phyloP scores from a whole-genome alignment of 208 protist species.

The Herpetomonas muscarum region DNA sequence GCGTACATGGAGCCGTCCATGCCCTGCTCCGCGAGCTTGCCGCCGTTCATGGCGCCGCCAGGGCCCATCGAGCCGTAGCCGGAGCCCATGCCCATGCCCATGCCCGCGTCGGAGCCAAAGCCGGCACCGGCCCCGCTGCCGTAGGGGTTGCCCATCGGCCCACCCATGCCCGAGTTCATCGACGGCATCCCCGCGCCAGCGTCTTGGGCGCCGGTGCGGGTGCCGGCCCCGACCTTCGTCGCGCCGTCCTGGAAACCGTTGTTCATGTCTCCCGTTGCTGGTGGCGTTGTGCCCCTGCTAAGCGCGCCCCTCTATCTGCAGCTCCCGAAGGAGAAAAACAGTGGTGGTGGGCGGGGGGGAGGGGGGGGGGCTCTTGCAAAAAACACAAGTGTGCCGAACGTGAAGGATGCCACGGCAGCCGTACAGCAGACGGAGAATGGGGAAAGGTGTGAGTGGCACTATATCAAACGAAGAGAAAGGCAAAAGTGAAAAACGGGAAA shows the following conservation, averaged over 20 bases:
- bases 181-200: background rate
- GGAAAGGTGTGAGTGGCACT: conserved; percentile 7
- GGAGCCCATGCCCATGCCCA: conserved; percentile 7
- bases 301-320: background rate
- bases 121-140: conserved; percentile 9
- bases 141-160: conserved; percentile 8
- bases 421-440: background rate
- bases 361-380: too few species aligned
- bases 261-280: conserved; percentile 2
- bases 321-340: background rate
- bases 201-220: conserved; percentile 4
- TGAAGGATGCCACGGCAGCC: too few species aligned
- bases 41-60: background rate
- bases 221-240: conserved; percentile 13
- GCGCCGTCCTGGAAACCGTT: conserved; percentile 5
- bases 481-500: background rate
- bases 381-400: too few species aligned
- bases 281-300: too few species aligned
- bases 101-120: background rate
- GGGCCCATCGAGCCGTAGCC: conserved; percentile 1
- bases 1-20: conserved; percentile 10
- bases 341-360: background rate
- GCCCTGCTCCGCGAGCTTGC: background rate
- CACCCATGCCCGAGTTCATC: background rate
- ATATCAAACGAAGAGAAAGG: conserved; percentile 2